Base-by-base conservation (phyloP, 1,284 basidiomycete species). In the Dichomitus squalens region DNA sequence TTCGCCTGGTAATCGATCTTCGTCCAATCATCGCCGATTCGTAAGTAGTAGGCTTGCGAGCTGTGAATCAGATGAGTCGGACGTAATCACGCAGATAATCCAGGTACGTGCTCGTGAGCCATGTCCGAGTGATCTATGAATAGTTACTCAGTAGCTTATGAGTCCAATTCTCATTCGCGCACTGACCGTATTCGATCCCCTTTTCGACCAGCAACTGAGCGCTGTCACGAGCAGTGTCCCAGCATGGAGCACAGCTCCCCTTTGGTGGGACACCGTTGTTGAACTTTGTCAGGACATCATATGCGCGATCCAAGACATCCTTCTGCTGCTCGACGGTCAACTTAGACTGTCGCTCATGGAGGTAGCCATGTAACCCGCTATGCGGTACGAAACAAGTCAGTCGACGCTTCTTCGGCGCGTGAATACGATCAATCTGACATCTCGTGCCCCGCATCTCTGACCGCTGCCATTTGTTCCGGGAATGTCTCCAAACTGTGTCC, bases 361-460 rank as follows among this genome's bases (percentile, higher is more conserved):
- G 87, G 69, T 91, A 90, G 0, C 88, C 88, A 60, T 90, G 87
- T 4, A 90, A 79, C 1, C 88, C 88, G 52, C 83, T 85, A n/a
- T n/a, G n/a, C n/a, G n/a, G n/a, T n/a, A n/a, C n/a, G n/a, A n/a
- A n/a, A n/a, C n/a, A n/a, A n/a, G n/a, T n/a, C n/a, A n/a, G n/a
- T n/a, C n/a, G n/a, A n/a, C n/a, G n/a, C n/a, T n/a, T n/a, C n/a
- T n/a, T n/a, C n/a, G n/a, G n/a, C n/a, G n/a, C n/a, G n/a, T n/a
- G n/a, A n/a, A n/a, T n/a, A n/a, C n/a, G n/a, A n/a, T n/a, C n/a
- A n/a, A n/a, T n/a, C n/a, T n/a, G n/a, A 83, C 81, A 89, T 77
- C 68, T 90, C 88, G 63, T 89, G 87, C 0, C 87, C 87, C 20
- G 83, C 84, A 64, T 88, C 86, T 14, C 86, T 75, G 5, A 89